Evolutionary conservation across 2,329 filamentous ascomycete species (phyloP).

Genomic region (Venturia aucupariae): DNA sequence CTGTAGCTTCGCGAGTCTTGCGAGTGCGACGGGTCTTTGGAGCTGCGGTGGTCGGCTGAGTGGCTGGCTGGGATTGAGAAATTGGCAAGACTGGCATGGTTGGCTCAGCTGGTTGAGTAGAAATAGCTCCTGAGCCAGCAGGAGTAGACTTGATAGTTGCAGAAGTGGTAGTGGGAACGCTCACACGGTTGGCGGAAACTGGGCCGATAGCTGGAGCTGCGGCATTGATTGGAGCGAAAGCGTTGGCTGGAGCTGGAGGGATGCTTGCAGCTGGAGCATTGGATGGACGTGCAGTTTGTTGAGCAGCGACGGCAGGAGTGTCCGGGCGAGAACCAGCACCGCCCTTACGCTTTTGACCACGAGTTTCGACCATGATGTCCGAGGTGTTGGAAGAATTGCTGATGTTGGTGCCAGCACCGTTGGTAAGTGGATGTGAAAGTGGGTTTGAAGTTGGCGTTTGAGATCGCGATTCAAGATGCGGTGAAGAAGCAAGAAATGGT

Average conservation of each 20-base stretch:
- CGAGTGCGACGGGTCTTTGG: conserved; percentile 3
- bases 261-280: not conserved
- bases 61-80: not conserved
- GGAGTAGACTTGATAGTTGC: not conserved
- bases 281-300: not conserved
- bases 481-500: not conserved
- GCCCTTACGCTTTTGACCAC: conserved; percentile 6
- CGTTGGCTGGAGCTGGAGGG: not conserved
- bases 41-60: not conserved
- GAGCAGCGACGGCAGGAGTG: conserved; percentile 2
- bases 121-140: not conserved
- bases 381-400: not conserved
- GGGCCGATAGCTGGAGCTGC: not conserved
- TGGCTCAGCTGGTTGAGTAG: not conserved
- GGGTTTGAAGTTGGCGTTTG: not conserved
- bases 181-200: not conserved
- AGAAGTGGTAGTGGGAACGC: not conserved
- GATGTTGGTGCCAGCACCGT: conserved; percentile 7
- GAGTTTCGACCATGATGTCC: conserved; percentile 9
- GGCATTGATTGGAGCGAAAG: not conserved
- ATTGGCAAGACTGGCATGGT: not conserved
- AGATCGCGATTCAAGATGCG: conserved; percentile 4
- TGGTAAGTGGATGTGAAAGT: not conserved
- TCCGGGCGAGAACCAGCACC: not conserved
- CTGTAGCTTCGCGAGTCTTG: conserved; percentile 8